Conservation (phyloP, 2,329 filamentous ascomycete genomes). For the Phyllosticta ampelicida region DNA sequence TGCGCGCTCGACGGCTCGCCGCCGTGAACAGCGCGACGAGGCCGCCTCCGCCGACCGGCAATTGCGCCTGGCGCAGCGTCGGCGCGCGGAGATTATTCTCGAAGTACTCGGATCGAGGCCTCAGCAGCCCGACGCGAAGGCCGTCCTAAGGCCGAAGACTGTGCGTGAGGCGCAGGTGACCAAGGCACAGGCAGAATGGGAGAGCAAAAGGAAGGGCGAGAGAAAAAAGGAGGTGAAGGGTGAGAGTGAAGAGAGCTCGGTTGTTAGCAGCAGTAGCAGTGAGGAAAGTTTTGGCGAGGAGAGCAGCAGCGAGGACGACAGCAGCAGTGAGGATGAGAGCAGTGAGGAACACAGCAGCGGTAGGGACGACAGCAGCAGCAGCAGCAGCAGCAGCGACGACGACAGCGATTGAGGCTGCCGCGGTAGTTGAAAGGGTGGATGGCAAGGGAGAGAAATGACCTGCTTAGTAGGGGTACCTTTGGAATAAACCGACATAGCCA, state of each 20-base stretch:
- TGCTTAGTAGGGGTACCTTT: too few relatives aligned
- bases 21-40: neutral
- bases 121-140: too few relatives aligned
- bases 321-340: neutral
- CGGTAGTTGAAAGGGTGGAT: too few relatives aligned
- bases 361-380: conserved; percentile 8
- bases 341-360: conserved; percentile 7
- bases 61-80: conserved; percentile 24
- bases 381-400: conserved; percentile 9
- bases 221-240: conserved; percentile 14
- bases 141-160: neutral
- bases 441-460: too few relatives aligned
- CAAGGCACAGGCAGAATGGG: neutral
- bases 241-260: conserved; percentile 11
- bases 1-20: neutral
- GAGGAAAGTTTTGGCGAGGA: conserved; percentile 15
- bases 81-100: conserved; percentile 23
- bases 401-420: neutral
- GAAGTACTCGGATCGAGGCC: conserved; percentile 15
- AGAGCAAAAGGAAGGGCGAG: conserved; percentile 9
- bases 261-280: conserved; percentile 24
- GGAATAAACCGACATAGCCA: too few relatives aligned
- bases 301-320: conserved; percentile 2
- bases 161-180: neutral
- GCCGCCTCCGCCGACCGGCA: conserved; percentile 20